Conservation (phyloP, 768 basidiomycete genomes). For the Russula foetens region DNA sequence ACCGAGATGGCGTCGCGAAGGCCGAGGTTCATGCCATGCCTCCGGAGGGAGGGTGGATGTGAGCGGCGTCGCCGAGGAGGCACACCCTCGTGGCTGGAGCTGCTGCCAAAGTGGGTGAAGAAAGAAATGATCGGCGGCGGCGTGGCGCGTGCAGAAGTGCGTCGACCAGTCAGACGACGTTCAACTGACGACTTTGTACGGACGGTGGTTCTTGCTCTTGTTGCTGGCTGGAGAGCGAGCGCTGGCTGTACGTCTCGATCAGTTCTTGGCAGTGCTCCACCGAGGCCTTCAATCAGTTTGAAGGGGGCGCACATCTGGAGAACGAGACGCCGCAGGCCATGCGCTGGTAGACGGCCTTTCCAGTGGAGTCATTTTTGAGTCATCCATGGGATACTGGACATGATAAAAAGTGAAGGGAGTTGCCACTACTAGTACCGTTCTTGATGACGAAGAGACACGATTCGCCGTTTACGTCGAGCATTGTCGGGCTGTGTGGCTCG, state of each 20-base stretch:
- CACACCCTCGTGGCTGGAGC: conserved; percentile 17
- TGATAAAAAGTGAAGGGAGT: conserved; percentile 32
- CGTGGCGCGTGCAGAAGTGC: conserved; percentile 38
- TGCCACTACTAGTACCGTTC: no score
- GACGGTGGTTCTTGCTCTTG: conserved; percentile 28
- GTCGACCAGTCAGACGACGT: conserved; percentile 42
- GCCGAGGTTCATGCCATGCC: conserved; percentile 54
- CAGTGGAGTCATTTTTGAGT: conserved; percentile 12
- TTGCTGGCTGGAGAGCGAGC: conserved; percentile 30
- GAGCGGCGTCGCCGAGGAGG: conserved; percentile 43
- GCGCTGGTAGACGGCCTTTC: conserved; percentile 30
- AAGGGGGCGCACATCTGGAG: conserved; percentile 30
- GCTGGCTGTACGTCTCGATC: conserved; percentile 35
- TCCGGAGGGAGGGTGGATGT: conserved; percentile 45
- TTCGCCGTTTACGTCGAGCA: no score
- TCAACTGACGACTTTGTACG: conserved; percentile 29
- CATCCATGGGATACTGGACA: conserved; percentile 28
- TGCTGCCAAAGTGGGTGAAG: conserved; percentile 27
- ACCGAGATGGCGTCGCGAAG: conserved; percentile 44
- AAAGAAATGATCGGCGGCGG: conserved; percentile 36
- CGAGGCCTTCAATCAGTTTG: conserved; percentile 29
- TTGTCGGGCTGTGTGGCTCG: no score
- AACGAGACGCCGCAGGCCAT: conserved; percentile 34
- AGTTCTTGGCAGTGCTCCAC: conserved; percentile 37
- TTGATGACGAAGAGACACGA: no score